Evolutionary conservation across 2,329 filamentous ascomycete species (phyloP).

Genomic region (Penicillium palitans): DNA sequence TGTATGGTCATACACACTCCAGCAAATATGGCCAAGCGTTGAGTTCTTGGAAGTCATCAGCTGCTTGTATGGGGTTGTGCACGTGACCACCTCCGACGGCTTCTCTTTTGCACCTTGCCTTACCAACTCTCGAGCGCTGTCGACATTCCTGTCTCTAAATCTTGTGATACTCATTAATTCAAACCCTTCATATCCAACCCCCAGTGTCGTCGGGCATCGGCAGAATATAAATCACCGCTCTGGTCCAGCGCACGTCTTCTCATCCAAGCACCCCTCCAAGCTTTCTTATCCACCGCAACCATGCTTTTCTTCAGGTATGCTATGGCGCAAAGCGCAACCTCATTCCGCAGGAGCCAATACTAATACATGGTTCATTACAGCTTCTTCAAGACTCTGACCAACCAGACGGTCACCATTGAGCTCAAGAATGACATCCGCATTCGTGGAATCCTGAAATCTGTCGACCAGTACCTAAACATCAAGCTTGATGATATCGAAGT

Average conservation of each 20-base stretch:
- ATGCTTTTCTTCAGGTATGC: slow-evolving; percentile 57
- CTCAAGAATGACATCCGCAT: slow-evolving; percentile 99
- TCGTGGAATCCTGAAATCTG: slow-evolving; percentile 90
- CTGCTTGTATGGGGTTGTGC: neutral
- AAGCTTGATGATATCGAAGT: slow-evolving; percentile 96
- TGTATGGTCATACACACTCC: neutral
- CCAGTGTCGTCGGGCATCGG: neutral
- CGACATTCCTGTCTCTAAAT: neutral
- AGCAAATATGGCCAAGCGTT: neutral
- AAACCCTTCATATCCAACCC: neutral
- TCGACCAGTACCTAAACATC: slow-evolving; percentile 99
- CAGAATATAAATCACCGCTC: neutral
- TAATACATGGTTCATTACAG: slow-evolving; percentile 47
- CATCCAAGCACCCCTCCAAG: slow-evolving; percentile 9
- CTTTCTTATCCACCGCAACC: slow-evolving; percentile 22
- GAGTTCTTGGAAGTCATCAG: neutral
- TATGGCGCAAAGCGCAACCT: neutral
- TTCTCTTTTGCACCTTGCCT: slow-evolving; percentile 7
- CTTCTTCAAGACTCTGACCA: slow-evolving; percentile 99
- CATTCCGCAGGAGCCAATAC: neutral
- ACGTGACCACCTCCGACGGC: slow-evolving; percentile 5
- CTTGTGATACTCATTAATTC: neutral
- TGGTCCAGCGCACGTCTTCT: neutral
- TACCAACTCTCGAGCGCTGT: neutral
- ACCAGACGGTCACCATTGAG: slow-evolving; percentile 95